A percentile compares a stretch with the other conserved stretches of the same genome.
Evolutionary conservation across 257 asterid genomes (phyloP).

Genomic region (Fraxinus quadrangulata): DNA sequence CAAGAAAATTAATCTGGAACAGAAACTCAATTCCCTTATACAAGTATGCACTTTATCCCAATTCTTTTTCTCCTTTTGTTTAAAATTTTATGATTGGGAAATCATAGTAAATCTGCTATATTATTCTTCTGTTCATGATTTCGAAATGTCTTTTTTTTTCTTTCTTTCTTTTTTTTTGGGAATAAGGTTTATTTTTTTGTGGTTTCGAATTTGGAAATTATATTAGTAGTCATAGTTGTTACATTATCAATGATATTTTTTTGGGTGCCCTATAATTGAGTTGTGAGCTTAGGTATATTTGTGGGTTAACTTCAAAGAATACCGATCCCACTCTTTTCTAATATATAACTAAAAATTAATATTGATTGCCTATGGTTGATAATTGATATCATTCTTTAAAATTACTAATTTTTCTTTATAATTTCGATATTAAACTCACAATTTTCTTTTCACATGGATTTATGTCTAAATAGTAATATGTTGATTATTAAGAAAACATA

Average conservation of each 20-base stretch:
- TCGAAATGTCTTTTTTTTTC: neutral
- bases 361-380: neutral
- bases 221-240: neutral
- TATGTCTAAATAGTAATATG: too few species aligned
- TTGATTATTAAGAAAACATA: too few species aligned
- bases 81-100: neutral
- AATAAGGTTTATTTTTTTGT: neutral
- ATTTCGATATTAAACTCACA: neutral
- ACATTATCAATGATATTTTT: too few species aligned
- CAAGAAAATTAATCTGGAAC: slow-evolving; percentile 56
- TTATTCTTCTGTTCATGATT: neutral
- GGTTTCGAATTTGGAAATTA: neutral
- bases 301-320: neutral
- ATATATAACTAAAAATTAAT: neutral
- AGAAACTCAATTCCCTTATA: slow-evolving; percentile 59
- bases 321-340: neutral
- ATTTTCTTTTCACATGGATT: too few species aligned
- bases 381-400: neutral
- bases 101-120: neutral
- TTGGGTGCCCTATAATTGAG: neutral
- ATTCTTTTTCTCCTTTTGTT: neutral
- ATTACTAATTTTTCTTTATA: too few species aligned
- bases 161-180: neutral
- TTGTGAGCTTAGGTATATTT: neutral
- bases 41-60: slow-evolving; percentile 39